These are phyloP conservation scores for Perkinsus chesapeaki DNA, from an alignment of 169 alveolate genomes.

Conservation along the genomic window DNA sequence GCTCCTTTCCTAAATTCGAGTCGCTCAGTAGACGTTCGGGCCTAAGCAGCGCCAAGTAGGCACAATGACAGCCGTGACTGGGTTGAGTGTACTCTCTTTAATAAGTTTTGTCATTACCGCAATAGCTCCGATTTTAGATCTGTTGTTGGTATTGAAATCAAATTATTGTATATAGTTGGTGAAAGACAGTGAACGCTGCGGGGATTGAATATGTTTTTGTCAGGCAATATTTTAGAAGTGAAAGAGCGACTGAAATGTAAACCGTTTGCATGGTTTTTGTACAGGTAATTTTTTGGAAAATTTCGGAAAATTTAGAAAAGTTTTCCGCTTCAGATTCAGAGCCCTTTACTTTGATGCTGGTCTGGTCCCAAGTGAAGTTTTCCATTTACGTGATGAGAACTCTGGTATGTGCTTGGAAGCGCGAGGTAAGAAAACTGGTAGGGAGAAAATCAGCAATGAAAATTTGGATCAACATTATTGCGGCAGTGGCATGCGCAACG, in stretches of 20 bases:
- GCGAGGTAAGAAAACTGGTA: background rate
- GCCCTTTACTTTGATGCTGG: background rate
- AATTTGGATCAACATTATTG: background rate
- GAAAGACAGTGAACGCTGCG: too few species aligned
- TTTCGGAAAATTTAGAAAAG: background rate
- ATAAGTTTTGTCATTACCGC: too few species aligned
- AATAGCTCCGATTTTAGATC: too few species aligned
- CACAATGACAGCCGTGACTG: too few species aligned
- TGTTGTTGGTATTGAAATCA: too few species aligned
- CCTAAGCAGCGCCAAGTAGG: too few species aligned
- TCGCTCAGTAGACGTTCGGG: too few species aligned
- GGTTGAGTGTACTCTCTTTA: too few species aligned
- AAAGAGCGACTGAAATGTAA: slow-evolving; percentile 21
- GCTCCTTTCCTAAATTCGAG: too few species aligned
- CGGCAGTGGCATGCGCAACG: too few species aligned
- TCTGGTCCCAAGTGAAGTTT: background rate
- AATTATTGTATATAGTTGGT: too few species aligned
- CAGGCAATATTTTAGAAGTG: background rate
- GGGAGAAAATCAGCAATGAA: background rate
- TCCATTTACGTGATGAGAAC: background rate
- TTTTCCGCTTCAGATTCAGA: background rate
- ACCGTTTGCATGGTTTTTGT: slow-evolving; percentile 32
- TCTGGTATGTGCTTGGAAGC: background rate
- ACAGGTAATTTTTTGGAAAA: background rate
- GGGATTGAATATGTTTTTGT: too few species aligned